Evolutionary conservation across 129 eudicot species (phyloP), one percentile per base, ranked within the genome.

Genomic region (Sambucus nigra): DNA sequence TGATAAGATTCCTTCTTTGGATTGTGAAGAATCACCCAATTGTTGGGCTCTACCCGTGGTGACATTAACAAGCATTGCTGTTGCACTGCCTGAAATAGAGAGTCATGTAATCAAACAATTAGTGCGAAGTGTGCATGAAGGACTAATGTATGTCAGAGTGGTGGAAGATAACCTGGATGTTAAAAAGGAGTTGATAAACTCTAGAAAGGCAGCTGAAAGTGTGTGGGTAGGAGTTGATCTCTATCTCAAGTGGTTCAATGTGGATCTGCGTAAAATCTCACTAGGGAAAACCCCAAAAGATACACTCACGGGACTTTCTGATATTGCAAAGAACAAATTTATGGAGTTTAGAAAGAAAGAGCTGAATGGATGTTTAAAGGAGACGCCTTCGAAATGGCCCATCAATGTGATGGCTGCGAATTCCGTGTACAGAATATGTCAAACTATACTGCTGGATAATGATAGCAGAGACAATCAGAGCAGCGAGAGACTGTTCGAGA

Each of bases 41-140:
- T 81, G 76, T 66, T 86, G 95, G 95, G 92, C 92, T 53, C 84
- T 86, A 7, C 95, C 95, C 1, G 13, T 23, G 18, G 85, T 76
- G 52, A 80, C 94, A 49, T 62, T 84, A 66, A 76, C 88, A 22
- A 76, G 82, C 60, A 73, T 84, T n/a, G 88, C 88, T 33, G 28
- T 69, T 51, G 79, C 94, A 53, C 60, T 71, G 20, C 77, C 79
- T 2, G 62, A 62, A 45, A 57, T 51, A 5, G 74, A 76, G 25
- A 27, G 55, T 23, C 57, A 67, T 11, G 14, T 14, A 9, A 25
- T 65, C 3, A 69, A 76, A 21, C 72, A 72, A 45, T 55, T 84
- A 29, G 8, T 67, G 8, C 32, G 46, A 13, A 44, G 80, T 22
- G 87, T 76, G 44, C 60, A 69, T 7, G 79, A 83, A 61, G 83